Evolutionary conservation across 2,329 filamentous ascomycete species (phyloP).

Genomic region (Talaromyces sp.): DNA sequence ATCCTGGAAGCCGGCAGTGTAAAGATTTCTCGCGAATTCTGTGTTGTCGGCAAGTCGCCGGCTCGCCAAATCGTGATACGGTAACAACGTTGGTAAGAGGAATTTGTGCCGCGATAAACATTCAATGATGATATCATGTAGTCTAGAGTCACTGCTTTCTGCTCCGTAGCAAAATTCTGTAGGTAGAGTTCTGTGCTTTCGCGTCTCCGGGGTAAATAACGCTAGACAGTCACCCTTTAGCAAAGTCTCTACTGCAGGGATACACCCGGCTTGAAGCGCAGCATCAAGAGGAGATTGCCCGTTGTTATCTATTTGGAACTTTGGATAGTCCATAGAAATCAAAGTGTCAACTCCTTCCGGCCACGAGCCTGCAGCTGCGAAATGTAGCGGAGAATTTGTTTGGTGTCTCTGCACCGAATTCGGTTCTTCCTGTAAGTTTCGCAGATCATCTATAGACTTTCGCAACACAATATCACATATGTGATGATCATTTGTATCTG

Average conservation of each 20-base stretch:
- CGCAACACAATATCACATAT: neutral
- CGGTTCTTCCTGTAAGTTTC: neutral
- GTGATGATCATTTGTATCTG: neutral
- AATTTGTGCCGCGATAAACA: neutral
- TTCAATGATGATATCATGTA: neutral
- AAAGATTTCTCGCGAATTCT: neutral
- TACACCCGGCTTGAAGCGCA: neutral
- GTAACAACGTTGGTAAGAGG: neutral
- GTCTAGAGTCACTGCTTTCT: too few relatives aligned
- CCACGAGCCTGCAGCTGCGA: neutral
- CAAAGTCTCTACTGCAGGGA: neutral
- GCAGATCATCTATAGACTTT: neutral
- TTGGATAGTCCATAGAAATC: neutral
- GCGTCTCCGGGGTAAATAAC: too few relatives aligned
- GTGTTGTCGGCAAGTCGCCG: too few relatives aligned
- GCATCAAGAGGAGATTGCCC: neutral
- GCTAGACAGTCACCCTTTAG: neutral
- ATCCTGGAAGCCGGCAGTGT: neutral
- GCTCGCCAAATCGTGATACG: neutral
- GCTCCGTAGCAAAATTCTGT: too few relatives aligned
- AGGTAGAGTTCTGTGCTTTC: too few relatives aligned
- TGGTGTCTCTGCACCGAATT: neutral
- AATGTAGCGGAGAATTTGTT: neutral
- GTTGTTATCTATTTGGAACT: neutral
- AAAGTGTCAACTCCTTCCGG: neutral